Evolutionary conservation across 2,329 filamentous ascomycete species (phyloP).

Genomic region (Alternaria viburni): DNA sequence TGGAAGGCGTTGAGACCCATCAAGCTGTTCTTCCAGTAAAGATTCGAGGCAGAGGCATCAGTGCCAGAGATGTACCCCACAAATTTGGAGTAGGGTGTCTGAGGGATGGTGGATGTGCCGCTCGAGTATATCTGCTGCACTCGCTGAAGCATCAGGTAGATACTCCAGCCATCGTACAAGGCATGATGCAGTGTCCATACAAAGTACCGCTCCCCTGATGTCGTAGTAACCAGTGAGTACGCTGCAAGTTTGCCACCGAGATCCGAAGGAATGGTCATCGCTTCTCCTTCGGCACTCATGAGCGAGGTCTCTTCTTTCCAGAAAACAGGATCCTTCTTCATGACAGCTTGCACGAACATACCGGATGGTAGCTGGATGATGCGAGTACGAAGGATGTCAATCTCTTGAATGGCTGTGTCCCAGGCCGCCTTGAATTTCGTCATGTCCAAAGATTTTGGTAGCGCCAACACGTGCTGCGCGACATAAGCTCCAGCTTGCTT

Average conservation of each 20-base stretch:
- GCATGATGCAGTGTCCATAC: slow-evolving; percentile 51
- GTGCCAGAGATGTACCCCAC: slow-evolving; percentile 39
- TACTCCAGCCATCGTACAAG: slow-evolving; percentile 51
- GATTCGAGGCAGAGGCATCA: slow-evolving; percentile 25
- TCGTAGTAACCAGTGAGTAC: slow-evolving; percentile 34
- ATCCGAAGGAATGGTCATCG: slow-evolving; percentile 24
- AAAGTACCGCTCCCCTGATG: slow-evolving; percentile 31
- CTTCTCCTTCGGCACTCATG: slow-evolving; percentile 21
- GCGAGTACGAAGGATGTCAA: slow-evolving; percentile 58
- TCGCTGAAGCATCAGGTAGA: slow-evolving; percentile 37
- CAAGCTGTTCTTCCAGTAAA: slow-evolving; percentile 46
- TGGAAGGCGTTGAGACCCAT: slow-evolving; percentile 30
- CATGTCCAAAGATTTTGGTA: slow-evolving; percentile 50
- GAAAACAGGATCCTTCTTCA: slow-evolving; percentile 32
- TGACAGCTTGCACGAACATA: slow-evolving; percentile 36
- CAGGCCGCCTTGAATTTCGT: slow-evolving; percentile 55
- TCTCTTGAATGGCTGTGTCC: slow-evolving; percentile 53
- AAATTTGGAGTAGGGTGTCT: slow-evolving; percentile 40
- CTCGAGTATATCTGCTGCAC: slow-evolving; percentile 33
- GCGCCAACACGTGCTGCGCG: slow-evolving; percentile 53
- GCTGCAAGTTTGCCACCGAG: slow-evolving; percentile 32
- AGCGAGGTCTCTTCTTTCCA: slow-evolving; percentile 34
- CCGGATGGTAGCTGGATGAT: slow-evolving; percentile 37
- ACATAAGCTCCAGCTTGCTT: slow-evolving; percentile 58
- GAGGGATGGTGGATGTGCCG: slow-evolving; percentile 22